Conservation (phyloP, 257 asterid genomes). For the Solanum okadae region DNA sequence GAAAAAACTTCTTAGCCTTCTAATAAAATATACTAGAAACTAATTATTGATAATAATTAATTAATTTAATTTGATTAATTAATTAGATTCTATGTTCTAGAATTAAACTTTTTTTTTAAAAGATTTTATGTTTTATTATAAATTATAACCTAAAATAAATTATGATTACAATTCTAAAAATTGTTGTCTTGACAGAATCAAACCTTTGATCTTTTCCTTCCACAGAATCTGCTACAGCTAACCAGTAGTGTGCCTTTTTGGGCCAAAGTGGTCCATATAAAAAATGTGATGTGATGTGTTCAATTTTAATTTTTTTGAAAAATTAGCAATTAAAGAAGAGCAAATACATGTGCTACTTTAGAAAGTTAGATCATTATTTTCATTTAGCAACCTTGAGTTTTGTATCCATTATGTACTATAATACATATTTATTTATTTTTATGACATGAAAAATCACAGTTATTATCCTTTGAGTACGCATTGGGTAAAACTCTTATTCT, state of each 20-base stretch:
- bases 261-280: neutral
- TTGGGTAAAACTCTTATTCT: no score
- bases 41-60: neutral
- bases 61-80: neutral
- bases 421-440: no score
- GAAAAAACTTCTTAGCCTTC: neutral
- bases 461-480: accelerated
- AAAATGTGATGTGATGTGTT: neutral
- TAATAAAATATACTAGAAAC: neutral
- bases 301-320: no score
- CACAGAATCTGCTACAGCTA: neutral
- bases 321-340: neutral
- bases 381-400: neutral
- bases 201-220: neutral
- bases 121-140: neutral
- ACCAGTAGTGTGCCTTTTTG: neutral
- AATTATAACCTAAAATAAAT: neutral
- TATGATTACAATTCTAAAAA: neutral
- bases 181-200: neutral
- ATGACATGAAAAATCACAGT: no score
- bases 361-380: neutral
- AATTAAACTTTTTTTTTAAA: neutral
- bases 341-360: neutral
- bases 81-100: neutral
- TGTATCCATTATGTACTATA: neutral